Percentiles rank a stretch among this genome's conserved stretches.
phyloP scores from a whole-genome alignment of 1,284 basidiomycete genomes.

The Quambalaria eucalypti region DNA sequence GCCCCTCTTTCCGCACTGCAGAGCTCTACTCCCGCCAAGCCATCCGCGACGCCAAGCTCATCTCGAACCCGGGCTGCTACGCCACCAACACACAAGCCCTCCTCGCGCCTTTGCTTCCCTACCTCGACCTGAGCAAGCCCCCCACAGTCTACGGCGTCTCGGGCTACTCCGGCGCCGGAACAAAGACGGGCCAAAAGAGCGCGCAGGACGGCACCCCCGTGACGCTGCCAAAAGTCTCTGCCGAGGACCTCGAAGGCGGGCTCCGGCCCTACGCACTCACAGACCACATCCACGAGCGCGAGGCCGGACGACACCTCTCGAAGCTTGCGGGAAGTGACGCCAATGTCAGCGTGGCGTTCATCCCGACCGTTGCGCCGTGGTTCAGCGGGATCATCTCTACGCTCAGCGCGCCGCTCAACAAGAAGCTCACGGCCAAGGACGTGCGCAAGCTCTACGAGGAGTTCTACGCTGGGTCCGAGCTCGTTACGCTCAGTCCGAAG shows the following conservation, averaged over 20 bases:
- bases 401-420: constrained; percentile 67
- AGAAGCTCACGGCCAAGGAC: constrained; percentile 61
- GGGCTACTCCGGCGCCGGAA: constrained; percentile 90
- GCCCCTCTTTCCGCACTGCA: too few species aligned
- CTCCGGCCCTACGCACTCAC: constrained; percentile 81
- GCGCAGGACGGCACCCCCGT: constrained; percentile 13
- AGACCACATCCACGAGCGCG: constrained; percentile 97
- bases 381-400: constrained; percentile 92
- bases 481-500: constrained; percentile 61
- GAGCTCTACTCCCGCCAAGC: constrained; percentile 76
- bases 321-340: constrained; percentile 48
- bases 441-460: constrained; percentile 67
- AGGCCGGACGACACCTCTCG: constrained; percentile 74
- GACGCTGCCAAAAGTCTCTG: constrained; percentile 71
- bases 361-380: constrained; percentile 83
- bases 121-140: constrained; percentile 58
- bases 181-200: constrained; percentile 55
- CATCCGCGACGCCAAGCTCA: constrained; percentile 65
- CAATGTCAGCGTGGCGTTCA: constrained; percentile 59
- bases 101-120: constrained; percentile 73
- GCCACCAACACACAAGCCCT: constrained; percentile 87
- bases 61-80: constrained; percentile 96
- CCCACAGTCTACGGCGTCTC: constrained; percentile 88
- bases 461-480: constrained; percentile 65
- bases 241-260: constrained; percentile 66